phyloP scores from a whole-genome alignment of 306 rosid genomes.

The Sindora glabra region DNA sequence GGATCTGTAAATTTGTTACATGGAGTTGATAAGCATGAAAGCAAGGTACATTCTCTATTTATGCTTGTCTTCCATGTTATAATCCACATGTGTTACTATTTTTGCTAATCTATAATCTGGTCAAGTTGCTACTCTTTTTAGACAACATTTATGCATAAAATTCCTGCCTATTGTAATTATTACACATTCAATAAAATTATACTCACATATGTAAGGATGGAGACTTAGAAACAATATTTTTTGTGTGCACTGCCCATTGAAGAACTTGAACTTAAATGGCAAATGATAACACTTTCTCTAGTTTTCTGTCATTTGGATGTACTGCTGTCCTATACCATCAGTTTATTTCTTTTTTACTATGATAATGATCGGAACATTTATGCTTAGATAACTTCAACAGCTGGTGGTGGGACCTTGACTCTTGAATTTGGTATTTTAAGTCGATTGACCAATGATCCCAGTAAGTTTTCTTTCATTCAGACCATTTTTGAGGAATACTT shows the following conservation, averaged over 20 bases:
- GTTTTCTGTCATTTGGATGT: not conserved
- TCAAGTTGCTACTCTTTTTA: slow-evolving; percentile 1
- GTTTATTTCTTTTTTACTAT: slow-evolving; percentile 1
- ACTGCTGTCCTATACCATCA: not conserved
- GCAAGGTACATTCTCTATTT: slow-evolving; percentile 62
- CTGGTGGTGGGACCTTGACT: slow-evolving; percentile 99
- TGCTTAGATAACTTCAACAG: slow-evolving; percentile 90
- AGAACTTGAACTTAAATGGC: not conserved
- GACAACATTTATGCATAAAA: not conserved
- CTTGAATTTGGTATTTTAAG: slow-evolving; percentile 95
- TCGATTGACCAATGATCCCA: slow-evolving; percentile 82
- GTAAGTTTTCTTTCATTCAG: slow-evolving; percentile 42
- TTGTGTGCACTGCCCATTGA: not conserved
- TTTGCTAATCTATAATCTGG: slow-evolving; percentile 3
- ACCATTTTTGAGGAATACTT: slow-evolving; percentile 3
- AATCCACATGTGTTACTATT: slow-evolving; percentile 8
- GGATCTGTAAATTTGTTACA: slow-evolving; percentile 91
- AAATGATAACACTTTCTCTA: not conserved
- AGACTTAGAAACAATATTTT: not conserved
- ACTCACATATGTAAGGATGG: too few relatives aligned
- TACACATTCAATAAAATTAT: not conserved
- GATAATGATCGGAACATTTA: slow-evolving; percentile 13
- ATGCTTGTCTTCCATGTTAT: slow-evolving; percentile 25
- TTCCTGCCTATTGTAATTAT: not conserved
- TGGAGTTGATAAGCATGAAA: slow-evolving; percentile 96